Conservation (phyloP, 192 early-diverging fungal genomes). For the Gonapodya sp. region DNA sequence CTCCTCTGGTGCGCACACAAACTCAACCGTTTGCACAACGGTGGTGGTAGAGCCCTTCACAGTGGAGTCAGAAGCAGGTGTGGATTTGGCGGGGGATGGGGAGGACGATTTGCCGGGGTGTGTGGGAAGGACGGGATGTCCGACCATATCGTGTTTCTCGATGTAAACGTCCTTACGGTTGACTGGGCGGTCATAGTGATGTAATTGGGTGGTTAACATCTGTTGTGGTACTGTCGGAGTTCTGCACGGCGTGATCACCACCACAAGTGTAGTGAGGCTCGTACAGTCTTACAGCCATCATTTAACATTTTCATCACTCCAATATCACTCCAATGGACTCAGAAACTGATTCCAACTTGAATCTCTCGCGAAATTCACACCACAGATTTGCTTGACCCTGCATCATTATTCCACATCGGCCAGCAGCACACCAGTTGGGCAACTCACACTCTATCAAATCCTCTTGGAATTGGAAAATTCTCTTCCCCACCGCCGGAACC, state of each 20-base stretch:
- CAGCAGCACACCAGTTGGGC: neutral
- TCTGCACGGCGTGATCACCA: neutral
- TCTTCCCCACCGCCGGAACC: constrained; percentile 45
- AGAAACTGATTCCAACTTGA: too few relatives aligned
- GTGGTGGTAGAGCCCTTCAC: constrained; percentile 35
- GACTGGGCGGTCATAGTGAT: constrained; percentile 26
- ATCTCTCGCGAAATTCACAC: too few relatives aligned
- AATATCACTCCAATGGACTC: too few relatives aligned
- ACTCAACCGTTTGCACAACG: constrained; percentile 66
- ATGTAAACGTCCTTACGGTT: constrained; percentile 80
- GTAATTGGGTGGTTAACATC: neutral
- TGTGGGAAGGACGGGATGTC: constrained; percentile 41
- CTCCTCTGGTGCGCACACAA: constrained; percentile 70
- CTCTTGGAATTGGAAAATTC: constrained; percentile 50
- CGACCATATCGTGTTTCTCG: constrained; percentile 45
- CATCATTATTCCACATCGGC: neutral
- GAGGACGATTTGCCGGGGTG: constrained; percentile 15
- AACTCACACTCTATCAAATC: constrained; percentile 58
- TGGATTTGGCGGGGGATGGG: constrained; percentile 15
- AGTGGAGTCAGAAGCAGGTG: constrained; percentile 15
- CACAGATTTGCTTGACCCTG: neutral
- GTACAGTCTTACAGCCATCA: too few relatives aligned
- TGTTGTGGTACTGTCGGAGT: constrained; percentile 5
- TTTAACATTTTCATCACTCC: too few relatives aligned
- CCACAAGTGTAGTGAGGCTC: too few relatives aligned